Evolutionary conservation across 768 basidiomycete genomes (phyloP), one percentile per base, ranked within the genome.

Genomic region (Coprinellus micaceus): DNA sequence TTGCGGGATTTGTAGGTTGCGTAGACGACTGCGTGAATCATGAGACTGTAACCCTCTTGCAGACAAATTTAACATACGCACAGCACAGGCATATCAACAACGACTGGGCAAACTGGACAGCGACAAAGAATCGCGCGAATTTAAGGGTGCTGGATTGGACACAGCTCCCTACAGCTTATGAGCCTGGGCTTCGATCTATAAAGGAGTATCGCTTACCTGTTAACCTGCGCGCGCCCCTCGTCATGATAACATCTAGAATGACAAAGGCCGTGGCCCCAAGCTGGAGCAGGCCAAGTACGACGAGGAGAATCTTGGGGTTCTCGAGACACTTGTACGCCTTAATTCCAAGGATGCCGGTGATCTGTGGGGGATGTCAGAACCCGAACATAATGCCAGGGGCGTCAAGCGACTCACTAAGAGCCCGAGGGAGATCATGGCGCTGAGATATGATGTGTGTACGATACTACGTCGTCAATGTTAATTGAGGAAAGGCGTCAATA

Each of bases 321-420:
- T 83, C 78, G 59, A 86, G 68, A 61, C 84, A 87, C 62, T 78
- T 79, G 61, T 86, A 88, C 7, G 81, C 84, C 64, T 88, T 88
- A 61, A 82, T 71, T 13, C 86, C 86, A 30, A 85, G 71, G 28
- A 86, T 81, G 28, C 83, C 84, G 0, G 82, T 78, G 40, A 86
- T 76, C 86, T 86, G 53, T 9, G 37, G 25, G 33, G 7, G 13
- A 15, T 52, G 26, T 26, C 21, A 39, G 37, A 50, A 24, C 22
- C 13, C 30, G 6, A 49, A 19, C n/a, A 15, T 26, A 22, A 43
- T 13, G 19, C 22, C 36, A 50, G 9, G 15, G 21, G 10, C 21
- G 9, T 13, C 24, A 51, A 53, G 17, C 30, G 26, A 40, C 63
- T 29, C 56, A 81, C 79, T 63, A 80, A 62, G 54, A 78, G 61